These are phyloP conservation scores for Apophysomyces trapeziformis DNA, from an alignment of 371 early-diverging fungal genomes.

Conservation along the genomic window DNA sequence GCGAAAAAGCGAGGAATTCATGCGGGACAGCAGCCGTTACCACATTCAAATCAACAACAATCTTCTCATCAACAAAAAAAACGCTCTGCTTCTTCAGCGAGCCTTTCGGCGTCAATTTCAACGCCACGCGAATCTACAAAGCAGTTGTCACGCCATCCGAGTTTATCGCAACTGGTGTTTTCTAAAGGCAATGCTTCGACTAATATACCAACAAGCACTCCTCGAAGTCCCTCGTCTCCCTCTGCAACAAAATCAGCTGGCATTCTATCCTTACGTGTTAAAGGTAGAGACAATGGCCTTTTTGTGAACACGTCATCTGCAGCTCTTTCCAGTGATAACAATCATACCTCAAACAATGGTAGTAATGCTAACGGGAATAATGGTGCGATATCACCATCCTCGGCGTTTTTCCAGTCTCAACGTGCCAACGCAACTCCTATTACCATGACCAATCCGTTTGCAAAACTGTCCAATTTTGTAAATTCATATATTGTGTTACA, in stretches of 20 bases:
- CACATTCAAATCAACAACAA: constrained; percentile 1
- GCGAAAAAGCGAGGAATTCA: constrained; percentile 51
- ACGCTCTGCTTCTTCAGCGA: constrained; percentile 21
- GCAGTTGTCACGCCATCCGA: constrained; percentile 24
- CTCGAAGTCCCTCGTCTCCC: constrained; percentile 38
- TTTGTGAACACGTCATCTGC: neutral
- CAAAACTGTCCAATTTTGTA: constrained; percentile 62
- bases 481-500: constrained; percentile 66
- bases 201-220: constrained; percentile 18
- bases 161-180: constrained; percentile 41
- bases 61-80: constrained; percentile 19
- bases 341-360: neutral
- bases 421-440: constrained; percentile 56
- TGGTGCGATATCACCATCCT: constrained; percentile 39
- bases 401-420: constrained; percentile 47
- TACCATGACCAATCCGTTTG: constrained; percentile 58
- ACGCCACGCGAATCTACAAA: constrained; percentile 17
- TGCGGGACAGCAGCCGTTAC: constrained; percentile 16
- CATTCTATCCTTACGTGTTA: constrained; percentile 20
- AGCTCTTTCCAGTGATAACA: constrained; percentile 4
- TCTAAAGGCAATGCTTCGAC: constrained; percentile 30
- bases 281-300: neutral
- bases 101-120: constrained; percentile 20
- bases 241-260: constrained; percentile 38
- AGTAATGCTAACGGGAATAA: constrained; percentile 1